These are phyloP conservation scores for Fragaria ananassa DNA, from an alignment of 306 rosid species.

Conservation along the genomic window DNA sequence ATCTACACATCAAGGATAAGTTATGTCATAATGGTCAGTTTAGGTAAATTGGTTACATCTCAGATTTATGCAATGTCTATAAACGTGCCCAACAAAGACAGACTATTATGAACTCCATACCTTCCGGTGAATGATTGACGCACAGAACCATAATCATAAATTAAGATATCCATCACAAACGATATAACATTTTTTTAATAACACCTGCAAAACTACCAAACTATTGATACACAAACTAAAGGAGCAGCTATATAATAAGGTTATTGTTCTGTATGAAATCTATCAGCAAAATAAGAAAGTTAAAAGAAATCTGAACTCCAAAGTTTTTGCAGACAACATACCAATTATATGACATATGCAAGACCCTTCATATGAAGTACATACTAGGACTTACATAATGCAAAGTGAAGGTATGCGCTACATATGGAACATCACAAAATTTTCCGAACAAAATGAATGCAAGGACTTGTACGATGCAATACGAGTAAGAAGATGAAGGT, in stretches of 20 bases:
- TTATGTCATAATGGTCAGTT: slow-evolving; percentile 14
- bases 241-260: slow-evolving; percentile 11
- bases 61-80: slow-evolving; percentile 23
- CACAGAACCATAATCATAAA: slow-evolving; percentile 33
- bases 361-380: background rate
- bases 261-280: background rate
- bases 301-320: background rate
- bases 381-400: background rate
- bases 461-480: background rate
- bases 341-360: background rate
- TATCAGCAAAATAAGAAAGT: background rate
- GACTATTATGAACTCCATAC: slow-evolving; percentile 36
- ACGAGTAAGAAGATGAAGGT: background rate
- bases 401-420: background rate
- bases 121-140: slow-evolving; percentile 36
- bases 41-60: slow-evolving; percentile 11
- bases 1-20: background rate
- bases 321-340: background rate
- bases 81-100: slow-evolving; percentile 15
- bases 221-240: slow-evolving; percentile 24
- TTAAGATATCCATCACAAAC: slow-evolving; percentile 28
- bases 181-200: slow-evolving; percentile 23
- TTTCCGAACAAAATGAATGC: background rate
- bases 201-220: slow-evolving; percentile 54
- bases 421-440: background rate